phyloP scores from a whole-genome alignment of 1,284 basidiomycete genomes.

The Malassezia slooffiae region DNA sequence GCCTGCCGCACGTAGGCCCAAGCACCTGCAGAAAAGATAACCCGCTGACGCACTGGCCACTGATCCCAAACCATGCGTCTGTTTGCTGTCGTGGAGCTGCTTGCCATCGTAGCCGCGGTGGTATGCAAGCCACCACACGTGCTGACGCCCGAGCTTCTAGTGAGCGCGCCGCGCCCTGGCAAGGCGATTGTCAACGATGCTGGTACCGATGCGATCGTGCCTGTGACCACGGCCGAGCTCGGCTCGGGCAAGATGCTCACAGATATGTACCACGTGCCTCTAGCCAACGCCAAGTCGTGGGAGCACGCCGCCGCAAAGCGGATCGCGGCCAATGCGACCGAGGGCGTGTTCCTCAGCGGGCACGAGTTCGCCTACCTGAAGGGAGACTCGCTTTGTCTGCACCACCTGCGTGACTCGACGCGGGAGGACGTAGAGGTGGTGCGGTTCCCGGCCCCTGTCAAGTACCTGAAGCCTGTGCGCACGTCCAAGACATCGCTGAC shows the following conservation, averaged over 20 bases:
- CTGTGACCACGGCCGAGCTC: neutral
- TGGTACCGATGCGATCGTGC: constrained; percentile 6
- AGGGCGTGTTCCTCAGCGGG: constrained; percentile 4
- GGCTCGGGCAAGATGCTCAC: neutral
- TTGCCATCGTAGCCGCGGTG: neutral
- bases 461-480: constrained; percentile 3
- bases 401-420: neutral
- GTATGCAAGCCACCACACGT: neutral
- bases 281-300: neutral
- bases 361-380: neutral
- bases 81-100: neutral
- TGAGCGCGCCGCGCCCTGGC: constrained; percentile 12
- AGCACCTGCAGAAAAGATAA: too few species aligned
- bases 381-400: constrained; percentile 2
- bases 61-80: too few species aligned
- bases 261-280: constrained; percentile 7
- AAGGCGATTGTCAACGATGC: neutral
- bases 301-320: neutral
- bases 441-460: constrained; percentile 6
- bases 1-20: too few species aligned
- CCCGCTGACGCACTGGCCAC: too few species aligned
- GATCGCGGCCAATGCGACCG: neutral
- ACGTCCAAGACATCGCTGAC: neutral
- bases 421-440: neutral
- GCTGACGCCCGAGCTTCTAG: constrained; percentile 7